Conservation (phyloP, 345 rosid genomes). For the Linum tenue region DNA sequence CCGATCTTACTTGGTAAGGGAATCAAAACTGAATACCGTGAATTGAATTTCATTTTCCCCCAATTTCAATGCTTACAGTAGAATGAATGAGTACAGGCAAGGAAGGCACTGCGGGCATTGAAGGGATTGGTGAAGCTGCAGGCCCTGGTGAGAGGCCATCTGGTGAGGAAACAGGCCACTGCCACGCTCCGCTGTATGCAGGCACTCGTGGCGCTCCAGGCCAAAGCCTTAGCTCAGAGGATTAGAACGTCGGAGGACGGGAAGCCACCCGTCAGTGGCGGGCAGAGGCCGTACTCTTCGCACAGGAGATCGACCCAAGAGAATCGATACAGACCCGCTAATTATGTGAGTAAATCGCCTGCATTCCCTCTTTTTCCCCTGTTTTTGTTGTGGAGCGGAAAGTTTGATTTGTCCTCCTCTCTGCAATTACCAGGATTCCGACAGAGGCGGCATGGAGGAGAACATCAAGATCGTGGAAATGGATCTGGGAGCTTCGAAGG, state of each 20-base stretch:
- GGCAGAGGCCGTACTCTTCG: constrained; percentile 38
- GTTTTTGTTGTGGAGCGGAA: neutral
- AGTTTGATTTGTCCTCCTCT: neutral
- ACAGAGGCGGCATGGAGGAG: constrained; percentile 44
- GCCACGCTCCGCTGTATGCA: constrained; percentile 28
- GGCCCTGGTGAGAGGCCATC: constrained; percentile 29
- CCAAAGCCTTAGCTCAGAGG: constrained; percentile 44
- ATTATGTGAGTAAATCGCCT: constrained; percentile 31
- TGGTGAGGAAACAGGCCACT: constrained; percentile 27
- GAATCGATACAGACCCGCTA: constrained; percentile 18
- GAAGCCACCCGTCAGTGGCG: constrained; percentile 12
- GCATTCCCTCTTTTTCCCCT: neutral
- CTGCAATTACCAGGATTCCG: constrained; percentile 7
- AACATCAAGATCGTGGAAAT: constrained; percentile 76
- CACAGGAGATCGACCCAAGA: constrained; percentile 46
- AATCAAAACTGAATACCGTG: neutral
- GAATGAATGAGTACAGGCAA: constrained; percentile 41
- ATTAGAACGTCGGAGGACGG: constrained; percentile 43
- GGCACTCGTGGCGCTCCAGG: constrained; percentile 22
- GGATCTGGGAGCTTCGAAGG: constrained; percentile 44
- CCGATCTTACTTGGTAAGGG: constrained; percentile 71
- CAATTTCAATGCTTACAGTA: neutral
- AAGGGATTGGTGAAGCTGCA: constrained; percentile 30
- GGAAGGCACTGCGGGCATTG: constrained; percentile 75
- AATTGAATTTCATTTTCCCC: neutral